These are phyloP conservation scores for Arabidopsis suecica DNA, from an alignment of 345 rosid species.

Conservation along the genomic window DNA sequence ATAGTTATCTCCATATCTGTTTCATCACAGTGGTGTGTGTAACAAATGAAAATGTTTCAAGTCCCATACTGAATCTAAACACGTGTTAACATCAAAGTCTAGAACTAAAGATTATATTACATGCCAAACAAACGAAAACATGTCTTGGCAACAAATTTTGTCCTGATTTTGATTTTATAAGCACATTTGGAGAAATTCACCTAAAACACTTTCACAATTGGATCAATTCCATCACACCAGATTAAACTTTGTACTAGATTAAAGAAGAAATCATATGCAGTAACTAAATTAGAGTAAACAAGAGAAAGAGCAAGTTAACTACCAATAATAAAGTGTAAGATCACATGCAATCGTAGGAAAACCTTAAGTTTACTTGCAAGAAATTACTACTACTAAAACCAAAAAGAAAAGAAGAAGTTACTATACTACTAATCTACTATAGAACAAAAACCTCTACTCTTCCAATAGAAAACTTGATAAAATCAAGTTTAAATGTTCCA, in stretches of 20 bases:
- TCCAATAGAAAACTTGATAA: background rate
- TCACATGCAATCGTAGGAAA: too few species aligned
- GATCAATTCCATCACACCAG: background rate
- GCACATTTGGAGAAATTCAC: background rate
- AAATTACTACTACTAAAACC: background rate
- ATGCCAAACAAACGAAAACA: background rate
- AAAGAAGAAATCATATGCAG: background rate
- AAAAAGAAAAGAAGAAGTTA: too few species aligned
- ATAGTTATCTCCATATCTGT: slow-evolving; percentile 72
- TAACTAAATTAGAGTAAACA: background rate
- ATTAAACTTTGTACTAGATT: background rate
- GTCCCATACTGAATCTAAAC: background rate
- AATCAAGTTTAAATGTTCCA: background rate
- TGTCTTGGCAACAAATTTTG: background rate
- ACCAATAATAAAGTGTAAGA: too few species aligned
- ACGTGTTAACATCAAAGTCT: background rate
- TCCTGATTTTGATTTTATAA: too few species aligned
- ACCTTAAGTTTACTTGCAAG: background rate
- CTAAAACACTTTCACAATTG: background rate
- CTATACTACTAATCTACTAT: background rate
- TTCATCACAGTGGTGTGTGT: slow-evolving; percentile 73
- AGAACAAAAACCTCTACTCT: background rate
- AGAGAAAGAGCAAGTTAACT: background rate
- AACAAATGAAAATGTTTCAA: slow-evolving; percentile 6
- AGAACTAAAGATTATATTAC: background rate